Evolutionary conservation across 169 alveolate genomes (phyloP).

Genomic region (Cystoisospora suis): DNA sequence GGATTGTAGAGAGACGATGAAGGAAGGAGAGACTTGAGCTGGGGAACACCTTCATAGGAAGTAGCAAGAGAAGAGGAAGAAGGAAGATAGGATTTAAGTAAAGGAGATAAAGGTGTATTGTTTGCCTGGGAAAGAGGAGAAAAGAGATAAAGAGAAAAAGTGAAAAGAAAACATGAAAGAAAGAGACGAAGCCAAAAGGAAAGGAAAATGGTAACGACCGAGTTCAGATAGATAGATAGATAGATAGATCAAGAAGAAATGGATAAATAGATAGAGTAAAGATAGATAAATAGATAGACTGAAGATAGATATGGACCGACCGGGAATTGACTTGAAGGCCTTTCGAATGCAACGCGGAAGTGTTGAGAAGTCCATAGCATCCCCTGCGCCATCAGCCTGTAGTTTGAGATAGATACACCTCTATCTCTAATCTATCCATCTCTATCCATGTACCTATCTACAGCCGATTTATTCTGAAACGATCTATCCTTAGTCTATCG

Average conservation of each 20-base stretch:
- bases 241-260: background rate
- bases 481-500: too few relatives aligned
- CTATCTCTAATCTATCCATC: too few relatives aligned
- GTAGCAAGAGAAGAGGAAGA: background rate
- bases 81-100: background rate
- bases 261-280: background rate
- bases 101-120: background rate
- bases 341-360: too few relatives aligned
- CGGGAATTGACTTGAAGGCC: too few relatives aligned
- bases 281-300: background rate
- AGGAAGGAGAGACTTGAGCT: background rate
- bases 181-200: background rate
- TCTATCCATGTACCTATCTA: too few relatives aligned
- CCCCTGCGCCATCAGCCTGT: too few relatives aligned
- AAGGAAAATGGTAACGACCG: background rate
- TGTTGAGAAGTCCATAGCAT: too few relatives aligned
- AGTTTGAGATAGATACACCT: too few relatives aligned
- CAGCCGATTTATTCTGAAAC: too few relatives aligned
- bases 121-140: background rate
- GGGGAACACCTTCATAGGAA: background rate
- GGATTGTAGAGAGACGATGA: background rate
- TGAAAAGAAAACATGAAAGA: background rate
- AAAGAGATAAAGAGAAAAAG: background rate
- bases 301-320: too few relatives aligned
- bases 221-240: background rate